Conservation (phyloP, 371 early-diverging fungal genomes). For the Mucor irregularis region DNA sequence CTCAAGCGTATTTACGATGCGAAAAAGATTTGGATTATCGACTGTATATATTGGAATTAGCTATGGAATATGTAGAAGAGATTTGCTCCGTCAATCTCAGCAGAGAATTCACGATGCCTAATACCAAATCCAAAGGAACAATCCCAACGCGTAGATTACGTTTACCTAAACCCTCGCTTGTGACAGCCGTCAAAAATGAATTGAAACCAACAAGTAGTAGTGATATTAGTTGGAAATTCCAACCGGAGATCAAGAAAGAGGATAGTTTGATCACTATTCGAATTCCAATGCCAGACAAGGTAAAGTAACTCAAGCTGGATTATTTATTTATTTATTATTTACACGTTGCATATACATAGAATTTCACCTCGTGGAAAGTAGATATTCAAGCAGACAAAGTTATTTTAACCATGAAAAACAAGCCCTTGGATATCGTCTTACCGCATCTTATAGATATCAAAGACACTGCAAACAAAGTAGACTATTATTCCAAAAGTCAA, state of each 20-base stretch:
- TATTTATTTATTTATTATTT: background rate
- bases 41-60: slow-evolving; percentile 66
- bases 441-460: slow-evolving; percentile 19
- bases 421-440: background rate
- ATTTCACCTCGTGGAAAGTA: slow-evolving; percentile 24
- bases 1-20: slow-evolving; percentile 54
- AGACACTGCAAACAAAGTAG: slow-evolving; percentile 16
- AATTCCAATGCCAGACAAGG: slow-evolving; percentile 37
- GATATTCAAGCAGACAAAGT: slow-evolving; percentile 38
- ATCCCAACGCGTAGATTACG: slow-evolving; percentile 60
- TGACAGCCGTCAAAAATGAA: background rate
- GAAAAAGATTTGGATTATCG: slow-evolving; percentile 60
- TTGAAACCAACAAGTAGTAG: background rate
- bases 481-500: slow-evolving; percentile 28
- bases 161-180: slow-evolving; percentile 48
- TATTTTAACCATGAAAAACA: slow-evolving; percentile 7
- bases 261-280: slow-evolving; percentile 28
- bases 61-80: slow-evolving; percentile 69
- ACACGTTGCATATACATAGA: slow-evolving; percentile 14
- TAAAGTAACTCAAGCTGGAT: slow-evolving; percentile 16
- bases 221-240: background rate
- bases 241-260: slow-evolving; percentile 9
- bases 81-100: slow-evolving; percentile 47
- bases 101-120: slow-evolving; percentile 66
- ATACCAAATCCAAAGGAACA: slow-evolving; percentile 57